phyloP scores from a whole-genome alignment of 345 rosid species.

The Hibiscus syriacus region DNA sequence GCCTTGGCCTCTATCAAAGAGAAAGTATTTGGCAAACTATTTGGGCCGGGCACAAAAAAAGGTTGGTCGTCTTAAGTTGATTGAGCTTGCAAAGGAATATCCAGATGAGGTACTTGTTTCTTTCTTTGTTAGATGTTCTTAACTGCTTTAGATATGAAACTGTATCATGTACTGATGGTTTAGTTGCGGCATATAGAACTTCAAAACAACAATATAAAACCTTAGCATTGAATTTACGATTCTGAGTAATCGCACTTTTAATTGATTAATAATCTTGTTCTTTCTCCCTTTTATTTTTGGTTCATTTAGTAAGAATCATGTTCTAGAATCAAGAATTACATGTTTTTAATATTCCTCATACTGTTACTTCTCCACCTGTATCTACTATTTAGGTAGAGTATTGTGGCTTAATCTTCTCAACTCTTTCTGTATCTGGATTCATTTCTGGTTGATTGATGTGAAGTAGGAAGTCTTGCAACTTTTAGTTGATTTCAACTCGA shows the following conservation, averaged over 20 bases:
- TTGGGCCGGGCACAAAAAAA: constrained; percentile 93
- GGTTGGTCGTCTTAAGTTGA: constrained; percentile 71
- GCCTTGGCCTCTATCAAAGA: constrained; percentile 70
- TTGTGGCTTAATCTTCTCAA: background rate
- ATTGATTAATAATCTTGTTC: background rate
- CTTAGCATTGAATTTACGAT: too few species aligned
- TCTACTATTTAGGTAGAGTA: background rate
- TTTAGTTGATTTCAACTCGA: background rate
- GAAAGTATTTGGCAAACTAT: constrained; percentile 76
- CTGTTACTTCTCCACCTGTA: background rate
- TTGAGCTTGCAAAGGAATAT: constrained; percentile 73
- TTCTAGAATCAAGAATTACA: background rate
- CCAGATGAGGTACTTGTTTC: constrained; percentile 73
- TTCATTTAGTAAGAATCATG: too few species aligned
- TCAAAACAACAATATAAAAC: background rate
- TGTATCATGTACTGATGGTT: background rate
- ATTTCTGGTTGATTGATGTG: constrained; percentile 4
- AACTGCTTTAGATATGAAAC: background rate
- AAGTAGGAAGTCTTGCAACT: background rate
- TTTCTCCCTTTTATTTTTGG: too few species aligned
- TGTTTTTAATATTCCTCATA: background rate
- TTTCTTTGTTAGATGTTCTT: background rate
- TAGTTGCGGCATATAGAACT: background rate
- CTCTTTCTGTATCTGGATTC: background rate
- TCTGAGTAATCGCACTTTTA: constrained; percentile 2